phyloP scores from a whole-genome alignment of 2,329 filamentous ascomycete species.

The Pseudogymnoascus sp. region DNA sequence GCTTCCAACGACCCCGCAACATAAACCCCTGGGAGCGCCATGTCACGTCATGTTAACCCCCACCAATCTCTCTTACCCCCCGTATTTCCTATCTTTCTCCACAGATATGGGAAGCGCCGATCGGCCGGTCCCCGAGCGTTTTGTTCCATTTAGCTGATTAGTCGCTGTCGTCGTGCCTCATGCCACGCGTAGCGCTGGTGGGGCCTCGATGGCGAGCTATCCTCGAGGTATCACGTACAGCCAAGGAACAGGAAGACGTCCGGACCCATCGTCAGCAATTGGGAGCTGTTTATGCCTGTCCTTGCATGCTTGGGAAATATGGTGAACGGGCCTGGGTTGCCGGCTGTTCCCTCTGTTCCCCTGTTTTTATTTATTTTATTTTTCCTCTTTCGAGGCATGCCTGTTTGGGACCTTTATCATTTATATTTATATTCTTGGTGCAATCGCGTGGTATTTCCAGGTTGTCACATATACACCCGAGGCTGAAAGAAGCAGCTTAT shows the following conservation, averaged over 20 bases:
- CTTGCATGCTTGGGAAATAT: not conserved
- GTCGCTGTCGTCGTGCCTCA: not conserved
- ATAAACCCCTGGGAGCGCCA: not conserved
- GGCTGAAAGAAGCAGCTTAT: not conserved
- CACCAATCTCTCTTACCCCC: not conserved
- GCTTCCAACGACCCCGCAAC: not conserved
- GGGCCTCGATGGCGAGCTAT: slow-evolving; percentile 14
- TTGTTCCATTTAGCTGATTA: not conserved
- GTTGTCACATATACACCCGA: not conserved
- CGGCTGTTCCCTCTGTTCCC: not conserved
- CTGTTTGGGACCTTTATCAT: not conserved
- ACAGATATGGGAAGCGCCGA: not conserved
- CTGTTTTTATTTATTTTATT: not conserved
- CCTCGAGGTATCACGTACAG: slow-evolving; percentile 12
- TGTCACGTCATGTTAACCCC: not conserved
- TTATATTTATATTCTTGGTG: not conserved
- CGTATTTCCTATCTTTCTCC: not conserved
- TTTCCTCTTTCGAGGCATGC: not conserved
- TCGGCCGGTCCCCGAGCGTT: not conserved
- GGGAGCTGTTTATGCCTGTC: not conserved
- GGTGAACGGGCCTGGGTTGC: not conserved
- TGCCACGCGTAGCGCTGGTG: not conserved
- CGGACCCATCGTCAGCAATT: not conserved
- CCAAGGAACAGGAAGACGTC: not conserved
- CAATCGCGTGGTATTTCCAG: not conserved